Evolutionary conservation across 176 grass and related monocot species (phyloP).

Genomic region (Carex pumila): DNA sequence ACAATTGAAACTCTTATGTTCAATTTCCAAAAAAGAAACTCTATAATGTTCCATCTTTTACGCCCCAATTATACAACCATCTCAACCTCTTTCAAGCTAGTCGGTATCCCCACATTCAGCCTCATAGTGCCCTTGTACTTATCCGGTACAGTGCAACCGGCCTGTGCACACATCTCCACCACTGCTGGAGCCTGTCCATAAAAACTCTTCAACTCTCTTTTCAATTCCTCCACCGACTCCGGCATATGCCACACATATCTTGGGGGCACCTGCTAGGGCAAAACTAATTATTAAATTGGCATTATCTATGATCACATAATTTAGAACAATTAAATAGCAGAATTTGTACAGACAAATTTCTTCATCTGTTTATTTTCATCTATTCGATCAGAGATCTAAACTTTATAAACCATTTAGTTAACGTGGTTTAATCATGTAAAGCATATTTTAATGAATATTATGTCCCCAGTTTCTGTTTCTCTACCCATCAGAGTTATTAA

Average conservation of each 20-base stretch:
- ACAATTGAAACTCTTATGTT: background rate
- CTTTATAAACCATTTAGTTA: background rate
- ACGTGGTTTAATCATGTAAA: background rate
- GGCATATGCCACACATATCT: conserved; percentile 92
- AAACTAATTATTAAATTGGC: background rate
- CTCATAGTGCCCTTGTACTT: conserved; percentile 87
- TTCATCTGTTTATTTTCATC: background rate
- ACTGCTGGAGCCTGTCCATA: conserved; percentile 94
- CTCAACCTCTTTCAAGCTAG: conserved; percentile 68
- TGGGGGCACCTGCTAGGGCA: conserved; percentile 37
- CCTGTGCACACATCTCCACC: conserved; percentile 76
- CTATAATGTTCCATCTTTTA: background rate
- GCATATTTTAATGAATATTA: background rate
- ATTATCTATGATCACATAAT: background rate
- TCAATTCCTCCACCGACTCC: conserved; percentile 48
- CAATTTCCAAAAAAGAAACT: background rate
- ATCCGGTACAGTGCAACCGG: conserved; percentile 52
- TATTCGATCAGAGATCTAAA: background rate
- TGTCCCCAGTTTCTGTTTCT: background rate
- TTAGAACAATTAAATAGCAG: background rate
- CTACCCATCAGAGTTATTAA: background rate
- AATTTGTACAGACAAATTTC: background rate
- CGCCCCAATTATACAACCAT: conserved; percentile 63
- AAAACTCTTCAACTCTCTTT: conserved; percentile 74
- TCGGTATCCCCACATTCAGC: conserved; percentile 77